Conservation (phyloP, 23 red algal genomes). For the Chondrus crispus region DNA sequence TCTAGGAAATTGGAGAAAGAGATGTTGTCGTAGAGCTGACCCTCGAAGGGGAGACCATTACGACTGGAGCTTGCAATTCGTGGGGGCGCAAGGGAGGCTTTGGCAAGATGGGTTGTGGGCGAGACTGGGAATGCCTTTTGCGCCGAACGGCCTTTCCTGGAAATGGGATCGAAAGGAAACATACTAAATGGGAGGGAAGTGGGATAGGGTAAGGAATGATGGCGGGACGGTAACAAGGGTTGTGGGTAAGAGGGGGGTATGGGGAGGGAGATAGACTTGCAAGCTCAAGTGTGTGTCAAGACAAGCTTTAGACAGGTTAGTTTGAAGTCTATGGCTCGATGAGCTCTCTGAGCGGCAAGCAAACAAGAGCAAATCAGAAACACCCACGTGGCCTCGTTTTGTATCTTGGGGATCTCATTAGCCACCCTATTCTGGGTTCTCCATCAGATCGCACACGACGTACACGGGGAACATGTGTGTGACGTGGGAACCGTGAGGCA, state of each 20-base stretch:
- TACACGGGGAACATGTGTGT: too few relatives aligned
- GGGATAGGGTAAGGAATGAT: not conserved
- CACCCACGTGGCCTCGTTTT: too few relatives aligned
- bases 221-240: not conserved
- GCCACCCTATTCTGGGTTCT: too few relatives aligned
- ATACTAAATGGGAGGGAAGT: not conserved
- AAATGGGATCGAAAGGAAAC: not conserved
- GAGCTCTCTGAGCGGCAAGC: too few relatives aligned
- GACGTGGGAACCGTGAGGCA: too few relatives aligned
- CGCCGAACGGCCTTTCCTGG: too few relatives aligned
- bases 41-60: conserved; percentile 69
- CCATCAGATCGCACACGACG: too few relatives aligned
- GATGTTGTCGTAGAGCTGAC: conserved; percentile 66
- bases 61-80: not conserved
- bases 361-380: too few relatives aligned
- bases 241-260: not conserved
- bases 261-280: not conserved
- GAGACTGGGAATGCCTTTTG: too few relatives aligned
- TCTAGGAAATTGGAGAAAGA: conserved; percentile 70
- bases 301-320: too few relatives aligned
- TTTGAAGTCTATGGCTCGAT: too few relatives aligned
- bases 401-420: too few relatives aligned
- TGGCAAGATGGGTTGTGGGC: not conserved
- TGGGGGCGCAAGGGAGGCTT: not conserved
- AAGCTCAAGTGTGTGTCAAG: not conserved